Base-by-base conservation (phyloP, 1,284 basidiomycete genomes). In the Fomes fomentarius region DNA sequence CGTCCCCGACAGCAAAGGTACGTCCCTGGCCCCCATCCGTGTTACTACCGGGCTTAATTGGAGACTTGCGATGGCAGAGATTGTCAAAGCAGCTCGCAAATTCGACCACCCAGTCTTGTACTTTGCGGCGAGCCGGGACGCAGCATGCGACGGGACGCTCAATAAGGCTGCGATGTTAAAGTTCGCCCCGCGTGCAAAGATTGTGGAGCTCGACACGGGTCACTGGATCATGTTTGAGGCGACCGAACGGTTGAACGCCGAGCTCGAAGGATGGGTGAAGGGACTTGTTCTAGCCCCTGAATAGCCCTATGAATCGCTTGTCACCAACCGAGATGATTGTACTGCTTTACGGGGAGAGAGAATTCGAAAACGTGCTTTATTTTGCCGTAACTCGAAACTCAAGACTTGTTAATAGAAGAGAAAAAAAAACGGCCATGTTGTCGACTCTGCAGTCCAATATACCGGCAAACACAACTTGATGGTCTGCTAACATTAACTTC, bases 1-100 rank as follows among this genome's bases (percentile, higher is more conserved):
- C 19, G 77, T 79, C 63, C 77, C 84, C n/a, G 87, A 89, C 67
- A 85, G 89, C 69, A 66, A 69, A 65, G 79, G 85, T 82, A 56
- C 35, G 63, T 31, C 30, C 44, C 28, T 30, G 28, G 12, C 28
- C n/a, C n/a, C n/a, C n/a, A n/a, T n/a, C n/a, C n/a, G n/a, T n/a
- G n/a, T n/a, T n/a, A n/a, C n/a, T n/a, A n/a, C n/a, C n/a, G n/a
- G n/a, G n/a, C n/a, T n/a, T n/a, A n/a, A n/a, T n/a, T n/a, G n/a
- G 28, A 30, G 6, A n/a, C n/a, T 30, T 12, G 28, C 28, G 11
- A n/a, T n/a, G 34, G 56, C 39, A 51, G 47, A 33, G 31, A 25
- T 55, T 12, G 39, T 46, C 14, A 14, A 28, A 8, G 39, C 45
- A 19, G 14, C 33, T 5, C 15, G 33, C 14, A 2, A 15, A 2